A percentile compares a stretch with the other conserved stretches of the same genome.
phyloP scores from a whole-genome alignment of 1,284 basidiomycete species.

The Agaricales sp. region DNA sequence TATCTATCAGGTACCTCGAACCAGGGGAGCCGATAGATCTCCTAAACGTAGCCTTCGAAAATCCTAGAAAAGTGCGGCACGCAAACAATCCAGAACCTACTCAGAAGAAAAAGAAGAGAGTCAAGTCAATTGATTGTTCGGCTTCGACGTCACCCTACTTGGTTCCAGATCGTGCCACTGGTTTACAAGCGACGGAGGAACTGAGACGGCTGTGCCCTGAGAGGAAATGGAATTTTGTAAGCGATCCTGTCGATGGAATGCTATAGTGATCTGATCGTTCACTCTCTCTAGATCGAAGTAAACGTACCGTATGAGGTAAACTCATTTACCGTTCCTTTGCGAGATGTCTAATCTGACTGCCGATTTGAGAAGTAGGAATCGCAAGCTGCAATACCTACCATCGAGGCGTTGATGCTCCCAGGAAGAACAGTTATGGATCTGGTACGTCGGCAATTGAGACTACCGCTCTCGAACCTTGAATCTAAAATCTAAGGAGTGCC shows the following conservation, averaged over 20 bases:
- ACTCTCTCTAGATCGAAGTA: slow-evolving; percentile 55
- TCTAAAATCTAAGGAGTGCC: slow-evolving; percentile 6
- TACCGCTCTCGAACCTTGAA: no score
- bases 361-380: slow-evolving; percentile 42
- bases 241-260: no score
- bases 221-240: slow-evolving; percentile 83
- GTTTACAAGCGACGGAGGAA: slow-evolving; percentile 69
- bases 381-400: slow-evolving; percentile 36
- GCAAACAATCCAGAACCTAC: slow-evolving; percentile 29
- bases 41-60: slow-evolving; percentile 94
- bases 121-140: slow-evolving; percentile 8
- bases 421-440: slow-evolving; percentile 86
- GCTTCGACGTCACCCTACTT: slow-evolving; percentile 29
- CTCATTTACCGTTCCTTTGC: slow-evolving; percentile 6
- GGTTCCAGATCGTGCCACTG: slow-evolving; percentile 86
- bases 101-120: slow-evolving; percentile 6
- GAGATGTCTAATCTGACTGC: slow-evolving; percentile 3
- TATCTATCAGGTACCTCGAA: slow-evolving; percentile 8
- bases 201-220: slow-evolving; percentile 61
- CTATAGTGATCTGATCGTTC: no score
- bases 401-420: slow-evolving; percentile 78
- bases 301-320: slow-evolving; percentile 75
- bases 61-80: slow-evolving; percentile 63
- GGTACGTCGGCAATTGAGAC: no score
- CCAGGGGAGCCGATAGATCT: slow-evolving; percentile 83